Conservation (phyloP, 2,329 filamentous ascomycete species). For the Didymella segeticola region DNA sequence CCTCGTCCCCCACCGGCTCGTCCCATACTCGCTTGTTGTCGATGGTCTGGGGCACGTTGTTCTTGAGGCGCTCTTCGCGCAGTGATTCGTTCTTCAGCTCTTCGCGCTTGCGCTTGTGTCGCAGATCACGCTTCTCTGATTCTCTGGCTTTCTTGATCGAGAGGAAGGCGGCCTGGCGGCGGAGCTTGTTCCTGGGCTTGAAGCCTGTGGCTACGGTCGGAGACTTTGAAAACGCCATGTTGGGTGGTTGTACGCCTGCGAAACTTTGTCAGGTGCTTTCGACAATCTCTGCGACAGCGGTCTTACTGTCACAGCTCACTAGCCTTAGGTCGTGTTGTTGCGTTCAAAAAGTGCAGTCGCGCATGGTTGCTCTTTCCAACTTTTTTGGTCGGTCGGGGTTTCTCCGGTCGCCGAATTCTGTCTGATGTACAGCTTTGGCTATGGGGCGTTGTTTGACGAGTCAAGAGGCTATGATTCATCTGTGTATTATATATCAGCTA, state of each 20-base stretch:
- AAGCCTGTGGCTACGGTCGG: slow-evolving; percentile 56
- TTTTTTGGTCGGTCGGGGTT: slow-evolving; percentile 23
- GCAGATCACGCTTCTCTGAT: slow-evolving; percentile 75
- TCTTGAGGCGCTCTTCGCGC: slow-evolving; percentile 73
- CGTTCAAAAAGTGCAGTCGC: background rate
- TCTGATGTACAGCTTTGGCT: no score
- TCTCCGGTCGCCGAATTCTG: no score
- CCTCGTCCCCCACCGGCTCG: slow-evolving; percentile 55
- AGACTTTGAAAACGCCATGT: slow-evolving; percentile 60
- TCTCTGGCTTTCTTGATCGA: slow-evolving; percentile 80
- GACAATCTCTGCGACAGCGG: background rate
- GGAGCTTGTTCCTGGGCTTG: slow-evolving; percentile 77
- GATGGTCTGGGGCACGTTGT: slow-evolving; percentile 70
- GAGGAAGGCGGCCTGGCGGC: slow-evolving; percentile 78
- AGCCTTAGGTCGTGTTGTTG: background rate
- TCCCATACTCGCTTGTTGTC: slow-evolving; percentile 74
- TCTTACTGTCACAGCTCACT: background rate
- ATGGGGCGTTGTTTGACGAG: background rate
- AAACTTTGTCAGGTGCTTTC: background rate
- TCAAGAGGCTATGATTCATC: slow-evolving; percentile 11
- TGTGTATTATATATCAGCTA: slow-evolving; percentile 26
- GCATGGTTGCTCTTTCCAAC: no score
- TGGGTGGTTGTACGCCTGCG: background rate
- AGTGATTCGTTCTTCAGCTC: slow-evolving; percentile 84
- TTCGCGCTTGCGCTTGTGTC: slow-evolving; percentile 80